A percentile compares a stretch with the other conserved stretches of the same genome.
Conservation (phyloP, 1,139 yeast species). For the Blastobotrys elegans region DNA sequence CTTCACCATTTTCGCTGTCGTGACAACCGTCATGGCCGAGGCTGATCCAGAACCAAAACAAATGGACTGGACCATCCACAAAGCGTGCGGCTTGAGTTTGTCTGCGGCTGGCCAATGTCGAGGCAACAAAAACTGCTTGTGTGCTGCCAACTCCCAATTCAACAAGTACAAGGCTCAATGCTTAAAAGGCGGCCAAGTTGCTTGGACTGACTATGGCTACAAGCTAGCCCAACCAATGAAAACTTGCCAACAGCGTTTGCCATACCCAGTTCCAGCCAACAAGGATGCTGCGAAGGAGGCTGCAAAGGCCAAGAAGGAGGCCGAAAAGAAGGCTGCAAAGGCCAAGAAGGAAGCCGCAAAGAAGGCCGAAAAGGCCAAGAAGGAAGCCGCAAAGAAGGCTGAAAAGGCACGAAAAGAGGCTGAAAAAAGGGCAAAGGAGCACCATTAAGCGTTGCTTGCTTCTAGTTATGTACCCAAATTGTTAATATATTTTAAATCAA, state of each 20-base stretch:
- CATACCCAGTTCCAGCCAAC: no score
- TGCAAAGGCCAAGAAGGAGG: no score
- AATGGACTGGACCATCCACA: background rate
- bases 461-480: no score
- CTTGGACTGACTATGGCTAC: no score
- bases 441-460: no score
- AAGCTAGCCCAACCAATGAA: no score
- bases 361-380: background rate
- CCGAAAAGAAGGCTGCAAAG: no score
- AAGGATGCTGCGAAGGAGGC: no score
- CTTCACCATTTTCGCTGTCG: background rate
- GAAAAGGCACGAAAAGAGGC: no score
- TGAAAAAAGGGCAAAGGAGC: no score
- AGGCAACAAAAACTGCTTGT: background rate
- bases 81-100: background rate
- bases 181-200: constrained; percentile 1
- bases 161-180: background rate
- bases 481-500: no score
- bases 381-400: background rate
- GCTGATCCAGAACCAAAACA: background rate
- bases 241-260: no score
- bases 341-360: background rate
- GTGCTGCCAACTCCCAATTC: background rate
- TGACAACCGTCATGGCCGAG: background rate
- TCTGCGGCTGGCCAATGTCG: background rate